phyloP scores from a whole-genome alignment of 306 rosid genomes.

The Begonia loranthoides region DNA sequence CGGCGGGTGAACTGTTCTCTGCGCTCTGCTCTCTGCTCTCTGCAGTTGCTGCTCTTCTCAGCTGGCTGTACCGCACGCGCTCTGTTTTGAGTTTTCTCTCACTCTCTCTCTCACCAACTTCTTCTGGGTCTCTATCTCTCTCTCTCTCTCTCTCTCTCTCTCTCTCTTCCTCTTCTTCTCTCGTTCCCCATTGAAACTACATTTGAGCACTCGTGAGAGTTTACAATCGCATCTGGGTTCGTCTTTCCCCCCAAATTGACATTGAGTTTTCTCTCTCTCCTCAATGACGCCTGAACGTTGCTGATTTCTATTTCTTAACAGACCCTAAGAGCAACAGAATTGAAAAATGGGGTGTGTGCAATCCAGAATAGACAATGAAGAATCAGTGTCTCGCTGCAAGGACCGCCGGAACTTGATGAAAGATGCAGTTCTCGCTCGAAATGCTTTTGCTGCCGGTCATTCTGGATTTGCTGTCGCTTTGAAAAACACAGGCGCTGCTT shows the following conservation, averaged over 20 bases:
- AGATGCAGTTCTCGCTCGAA: conserved; percentile 63
- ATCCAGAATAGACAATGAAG: conserved; percentile 78
- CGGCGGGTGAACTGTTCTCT: conserved; percentile 17
- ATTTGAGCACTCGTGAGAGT: no score
- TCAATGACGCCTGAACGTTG: background rate
- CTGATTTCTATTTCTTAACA: background rate
- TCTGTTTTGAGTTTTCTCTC: conserved; percentile 7
- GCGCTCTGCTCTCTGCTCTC: conserved; percentile 7
- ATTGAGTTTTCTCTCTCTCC: background rate
- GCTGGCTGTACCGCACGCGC: conserved; percentile 2
- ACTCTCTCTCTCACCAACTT: conserved; percentile 2
- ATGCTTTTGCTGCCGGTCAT: conserved; percentile 76
- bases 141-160: background rate
- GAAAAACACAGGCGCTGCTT: conserved; percentile 80
- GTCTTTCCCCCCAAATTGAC: no score
- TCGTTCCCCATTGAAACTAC: background rate
- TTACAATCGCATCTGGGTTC: no score
- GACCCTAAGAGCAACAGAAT: background rate
- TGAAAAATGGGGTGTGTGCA: conserved; percentile 72
- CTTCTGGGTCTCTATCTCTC: conserved; percentile 3
- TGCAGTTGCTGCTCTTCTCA: conserved; percentile 10
- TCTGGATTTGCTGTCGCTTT: conserved; percentile 57
- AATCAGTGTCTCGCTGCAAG: conserved; percentile 67
- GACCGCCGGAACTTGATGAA: conserved; percentile 52
- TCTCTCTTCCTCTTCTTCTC: background rate